These are phyloP conservation scores for Silene coronaria DNA, from an alignment of 179 eudicot genomes.

Conservation along the genomic window DNA sequence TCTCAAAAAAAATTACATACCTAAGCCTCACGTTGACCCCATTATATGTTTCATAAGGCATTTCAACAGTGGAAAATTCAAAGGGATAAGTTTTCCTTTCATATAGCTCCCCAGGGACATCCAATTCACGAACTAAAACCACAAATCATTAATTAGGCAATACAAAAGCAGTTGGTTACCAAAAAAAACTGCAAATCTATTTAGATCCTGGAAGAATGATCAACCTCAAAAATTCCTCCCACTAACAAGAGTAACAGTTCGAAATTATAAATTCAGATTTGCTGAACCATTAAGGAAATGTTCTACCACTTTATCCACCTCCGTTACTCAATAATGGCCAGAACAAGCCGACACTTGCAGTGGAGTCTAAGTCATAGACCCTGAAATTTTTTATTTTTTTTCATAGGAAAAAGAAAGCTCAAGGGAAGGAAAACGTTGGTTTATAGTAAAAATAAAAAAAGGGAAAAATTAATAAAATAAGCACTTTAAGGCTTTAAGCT, in stretches of 20 bases:
- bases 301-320: too few species aligned
- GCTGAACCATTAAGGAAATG: too few species aligned
- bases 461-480: too few species aligned
- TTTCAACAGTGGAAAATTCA: constrained; percentile 95
- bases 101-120: constrained; percentile 92
- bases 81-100: constrained; percentile 82
- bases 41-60: constrained; percentile 96
- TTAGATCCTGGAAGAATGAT: too few species aligned
- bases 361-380: too few species aligned
- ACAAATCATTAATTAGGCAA: constrained; percentile 12
- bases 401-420: neutral
- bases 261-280: too few species aligned
- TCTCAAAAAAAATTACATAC: constrained; percentile 29
- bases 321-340: too few species aligned
- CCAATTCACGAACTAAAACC: constrained; percentile 87
- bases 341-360: too few species aligned
- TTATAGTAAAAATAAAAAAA: neutral
- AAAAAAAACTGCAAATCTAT: neutral
- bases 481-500: neutral
- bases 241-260: too few species aligned
- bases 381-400: too few species aligned
- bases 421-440: neutral
- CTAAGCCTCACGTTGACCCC: constrained; percentile 96
- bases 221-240: too few species aligned
- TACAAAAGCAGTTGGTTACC: neutral